phyloP scores from a whole-genome alignment of 1,284 basidiomycete species.

The Pascua sp. region DNA sequence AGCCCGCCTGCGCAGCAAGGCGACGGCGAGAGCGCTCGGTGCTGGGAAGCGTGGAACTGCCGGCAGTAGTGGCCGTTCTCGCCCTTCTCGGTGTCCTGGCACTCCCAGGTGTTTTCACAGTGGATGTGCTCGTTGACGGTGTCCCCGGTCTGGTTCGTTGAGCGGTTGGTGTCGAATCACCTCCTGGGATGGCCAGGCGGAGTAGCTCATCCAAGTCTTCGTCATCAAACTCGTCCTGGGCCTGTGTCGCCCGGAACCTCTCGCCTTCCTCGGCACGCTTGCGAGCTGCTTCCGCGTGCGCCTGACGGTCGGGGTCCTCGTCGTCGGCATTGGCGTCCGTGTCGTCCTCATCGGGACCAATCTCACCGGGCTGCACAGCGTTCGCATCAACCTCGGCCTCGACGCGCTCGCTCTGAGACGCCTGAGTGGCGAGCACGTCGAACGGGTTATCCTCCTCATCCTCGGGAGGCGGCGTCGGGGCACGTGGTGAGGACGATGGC shows the following conservation, averaged over 20 bases:
- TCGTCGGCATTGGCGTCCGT: conserved; percentile 21
- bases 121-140: neutral
- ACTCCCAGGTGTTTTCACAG: neutral
- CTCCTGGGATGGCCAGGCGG: conserved; percentile 21
- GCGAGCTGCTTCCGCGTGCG: conserved; percentile 29
- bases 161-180: conserved; percentile 1
- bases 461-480: conserved; percentile 22
- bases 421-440: conserved; percentile 33
- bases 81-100: no score
- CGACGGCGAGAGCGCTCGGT: neutral
- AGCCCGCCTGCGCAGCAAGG: conserved; percentile 36
- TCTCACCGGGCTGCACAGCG: conserved; percentile 32
- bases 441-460: conserved; percentile 42
- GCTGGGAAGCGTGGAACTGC: no score
- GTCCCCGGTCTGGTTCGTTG: neutral
- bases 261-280: conserved; percentile 33
- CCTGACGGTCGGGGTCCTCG: conserved; percentile 25
- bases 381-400: conserved; percentile 41
- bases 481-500: conserved; percentile 26
- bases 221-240: conserved; percentile 32
- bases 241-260: conserved; percentile 38
- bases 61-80: no score
- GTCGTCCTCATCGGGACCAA: conserved; percentile 31
- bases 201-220: conserved; percentile 39
- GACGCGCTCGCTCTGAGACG: conserved; percentile 32